phyloP scores from a whole-genome alignment of 495 filamentous ascomycete species.

The Penicillium simplicissimum region DNA sequence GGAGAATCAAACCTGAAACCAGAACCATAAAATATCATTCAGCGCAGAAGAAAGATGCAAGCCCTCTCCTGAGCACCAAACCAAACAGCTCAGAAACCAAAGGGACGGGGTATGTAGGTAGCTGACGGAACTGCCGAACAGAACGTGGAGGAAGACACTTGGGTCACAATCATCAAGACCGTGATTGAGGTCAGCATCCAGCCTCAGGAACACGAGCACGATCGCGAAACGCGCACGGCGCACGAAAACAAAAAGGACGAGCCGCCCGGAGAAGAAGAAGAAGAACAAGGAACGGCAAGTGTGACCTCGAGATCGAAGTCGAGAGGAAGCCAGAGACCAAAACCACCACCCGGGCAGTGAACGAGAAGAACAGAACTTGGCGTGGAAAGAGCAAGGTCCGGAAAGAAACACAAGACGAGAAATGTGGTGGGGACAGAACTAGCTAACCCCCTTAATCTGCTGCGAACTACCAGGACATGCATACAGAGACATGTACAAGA shows the following conservation, averaged over 20 bases:
- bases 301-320: background rate
- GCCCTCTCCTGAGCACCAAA: slow-evolving; percentile 9
- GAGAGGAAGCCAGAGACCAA: slow-evolving; percentile 3
- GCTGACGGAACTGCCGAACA: slow-evolving; percentile 18
- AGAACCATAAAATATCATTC: slow-evolving; percentile 2
- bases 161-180: slow-evolving; percentile 6
- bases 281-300: background rate
- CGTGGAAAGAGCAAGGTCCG: background rate
- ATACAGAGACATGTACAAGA: slow-evolving; percentile 43
- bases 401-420: background rate
- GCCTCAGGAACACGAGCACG: slow-evolving; percentile 9
- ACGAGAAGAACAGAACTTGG: background rate
- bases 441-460: slow-evolving; percentile 28
- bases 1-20: background rate
- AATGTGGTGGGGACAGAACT: background rate
- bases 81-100: slow-evolving; percentile 2
- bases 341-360: slow-evolving; percentile 10
- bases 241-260: background rate
- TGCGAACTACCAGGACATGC: slow-evolving; percentile 18
- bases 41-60: slow-evolving; percentile 16
- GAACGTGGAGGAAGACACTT: slow-evolving; percentile 4
- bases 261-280: background rate
- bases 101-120: slow-evolving; percentile 27
- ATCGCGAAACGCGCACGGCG: background rate
- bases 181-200: slow-evolving; percentile 5